phyloP scores from a whole-genome alignment of 2,329 filamentous ascomycete genomes.

The Sclerotinia minor region DNA sequence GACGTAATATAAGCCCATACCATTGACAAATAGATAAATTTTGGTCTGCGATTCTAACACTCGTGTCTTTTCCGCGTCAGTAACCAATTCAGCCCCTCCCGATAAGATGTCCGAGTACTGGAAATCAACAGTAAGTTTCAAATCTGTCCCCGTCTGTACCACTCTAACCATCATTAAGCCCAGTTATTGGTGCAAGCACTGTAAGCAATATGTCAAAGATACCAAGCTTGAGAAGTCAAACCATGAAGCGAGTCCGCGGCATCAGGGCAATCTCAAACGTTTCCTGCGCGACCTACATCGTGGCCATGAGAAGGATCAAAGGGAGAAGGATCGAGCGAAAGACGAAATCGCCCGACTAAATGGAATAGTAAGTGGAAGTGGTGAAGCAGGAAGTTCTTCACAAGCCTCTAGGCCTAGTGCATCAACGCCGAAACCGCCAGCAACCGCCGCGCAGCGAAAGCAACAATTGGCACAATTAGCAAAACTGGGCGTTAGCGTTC shows the following conservation, averaged over 20 bases:
- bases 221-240: constrained; percentile 86
- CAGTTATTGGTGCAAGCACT: constrained; percentile 98
- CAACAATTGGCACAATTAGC: constrained; percentile 84
- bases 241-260: constrained; percentile 82
- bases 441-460: constrained; percentile 67
- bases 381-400: constrained; percentile 32
- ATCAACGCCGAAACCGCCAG: constrained; percentile 40
- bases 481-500: constrained; percentile 81
- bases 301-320: constrained; percentile 74
- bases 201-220: constrained; percentile 85
- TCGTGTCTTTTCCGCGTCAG: neutral
- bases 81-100: neutral
- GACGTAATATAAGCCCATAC: neutral
- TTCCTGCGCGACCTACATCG: constrained; percentile 88
- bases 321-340: constrained; percentile 79
- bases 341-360: constrained; percentile 85
- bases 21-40: neutral
- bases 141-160: neutral
- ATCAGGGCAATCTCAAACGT: constrained; percentile 83
- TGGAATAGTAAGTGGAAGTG: constrained; percentile 61
- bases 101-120: constrained; percentile 88
- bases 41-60: neutral
- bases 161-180: constrained; percentile 51
- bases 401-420: constrained; percentile 35
- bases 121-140: constrained; percentile 75